Conservation (phyloP, 2,329 filamentous ascomycete species). For the Trichoderma atroviride region DNA sequence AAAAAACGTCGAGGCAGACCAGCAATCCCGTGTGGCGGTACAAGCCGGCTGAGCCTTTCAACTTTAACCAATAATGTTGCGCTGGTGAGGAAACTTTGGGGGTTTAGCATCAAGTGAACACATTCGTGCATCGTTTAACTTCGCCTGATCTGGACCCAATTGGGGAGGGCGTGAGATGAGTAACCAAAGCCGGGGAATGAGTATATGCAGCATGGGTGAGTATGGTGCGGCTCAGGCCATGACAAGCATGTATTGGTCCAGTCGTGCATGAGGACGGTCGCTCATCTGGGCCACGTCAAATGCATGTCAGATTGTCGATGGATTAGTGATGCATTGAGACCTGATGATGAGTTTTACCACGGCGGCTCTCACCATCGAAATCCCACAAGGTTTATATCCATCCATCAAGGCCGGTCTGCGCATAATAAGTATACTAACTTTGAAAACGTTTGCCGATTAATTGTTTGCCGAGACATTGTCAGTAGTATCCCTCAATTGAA, state of each 20-base stretch:
- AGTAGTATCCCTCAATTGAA: neutral
- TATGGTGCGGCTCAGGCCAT: neutral
- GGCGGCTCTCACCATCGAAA: neutral
- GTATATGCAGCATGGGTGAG: neutral
- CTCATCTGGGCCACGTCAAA: conserved; percentile 14
- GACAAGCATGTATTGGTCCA: neutral
- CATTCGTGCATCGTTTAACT: neutral
- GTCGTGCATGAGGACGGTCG: conserved; percentile 1
- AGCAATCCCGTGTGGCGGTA: neutral
- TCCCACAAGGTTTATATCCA: neutral
- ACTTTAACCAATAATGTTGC: neutral
- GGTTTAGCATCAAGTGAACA: neutral
- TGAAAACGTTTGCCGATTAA: neutral
- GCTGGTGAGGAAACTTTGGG: neutral
- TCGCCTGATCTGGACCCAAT: neutral
- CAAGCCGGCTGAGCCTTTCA: neutral
- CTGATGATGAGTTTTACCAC: neutral
- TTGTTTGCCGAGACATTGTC: neutral
- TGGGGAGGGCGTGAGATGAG: conserved; percentile 1
- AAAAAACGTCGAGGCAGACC: neutral
- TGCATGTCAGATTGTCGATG: conserved; percentile 25
- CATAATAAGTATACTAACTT: neutral
- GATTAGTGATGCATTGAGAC: conserved; percentile 4
- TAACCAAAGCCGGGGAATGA: neutral
- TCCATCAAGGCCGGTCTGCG: neutral